Percentiles rank a stretch among this genome's conserved stretches.
Conservation (phyloP, 352 stramenopile genomes). For the Phytophthora ohioensis region DNA sequence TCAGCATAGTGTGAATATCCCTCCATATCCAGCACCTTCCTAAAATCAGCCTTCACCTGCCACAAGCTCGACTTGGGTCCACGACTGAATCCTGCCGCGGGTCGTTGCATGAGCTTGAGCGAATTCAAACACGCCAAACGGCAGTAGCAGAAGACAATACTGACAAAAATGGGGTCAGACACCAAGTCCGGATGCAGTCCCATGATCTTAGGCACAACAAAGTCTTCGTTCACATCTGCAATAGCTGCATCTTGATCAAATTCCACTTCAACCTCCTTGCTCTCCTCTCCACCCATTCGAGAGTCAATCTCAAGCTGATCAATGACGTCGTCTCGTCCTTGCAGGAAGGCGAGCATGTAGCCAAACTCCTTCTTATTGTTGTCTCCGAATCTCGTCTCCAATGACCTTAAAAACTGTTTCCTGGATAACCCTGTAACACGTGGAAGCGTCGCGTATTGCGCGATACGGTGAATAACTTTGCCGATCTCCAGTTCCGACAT, state of each 20-base stretch:
- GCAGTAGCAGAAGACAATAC: constrained; percentile 86
- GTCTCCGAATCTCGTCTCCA: constrained; percentile 73
- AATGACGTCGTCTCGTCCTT: constrained; percentile 75
- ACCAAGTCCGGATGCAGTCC: constrained; percentile 79
- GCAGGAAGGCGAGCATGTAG: constrained; percentile 80
- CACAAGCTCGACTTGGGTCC: constrained; percentile 77
- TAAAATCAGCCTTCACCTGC: constrained; percentile 86
- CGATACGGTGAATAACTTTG: constrained; percentile 83
- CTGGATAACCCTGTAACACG: constrained; percentile 75
- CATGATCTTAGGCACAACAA: constrained; percentile 79
- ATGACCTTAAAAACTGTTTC: constrained; percentile 80
- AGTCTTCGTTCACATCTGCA: constrained; percentile 28
- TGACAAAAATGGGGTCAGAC: constrained; percentile 77
- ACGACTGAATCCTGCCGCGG: constrained; percentile 53
- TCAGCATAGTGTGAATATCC: constrained; percentile 74
- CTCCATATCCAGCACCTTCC: constrained; percentile 83
- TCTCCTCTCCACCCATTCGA: constrained; percentile 22
- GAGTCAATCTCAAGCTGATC: constrained; percentile 69
- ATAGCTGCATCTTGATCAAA: background rate
- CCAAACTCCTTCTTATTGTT: constrained; percentile 68
- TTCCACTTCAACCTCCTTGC: background rate
- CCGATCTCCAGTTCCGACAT: constrained; percentile 88
- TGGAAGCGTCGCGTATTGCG: constrained; percentile 81
- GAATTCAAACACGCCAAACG: constrained; percentile 85
- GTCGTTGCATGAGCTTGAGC: constrained; percentile 78